Percentiles rank a stretch among this genome's conserved stretches.
phyloP scores from a whole-genome alignment of 805 yeast genomes.

The Diddensiella caesifluorescens region DNA sequence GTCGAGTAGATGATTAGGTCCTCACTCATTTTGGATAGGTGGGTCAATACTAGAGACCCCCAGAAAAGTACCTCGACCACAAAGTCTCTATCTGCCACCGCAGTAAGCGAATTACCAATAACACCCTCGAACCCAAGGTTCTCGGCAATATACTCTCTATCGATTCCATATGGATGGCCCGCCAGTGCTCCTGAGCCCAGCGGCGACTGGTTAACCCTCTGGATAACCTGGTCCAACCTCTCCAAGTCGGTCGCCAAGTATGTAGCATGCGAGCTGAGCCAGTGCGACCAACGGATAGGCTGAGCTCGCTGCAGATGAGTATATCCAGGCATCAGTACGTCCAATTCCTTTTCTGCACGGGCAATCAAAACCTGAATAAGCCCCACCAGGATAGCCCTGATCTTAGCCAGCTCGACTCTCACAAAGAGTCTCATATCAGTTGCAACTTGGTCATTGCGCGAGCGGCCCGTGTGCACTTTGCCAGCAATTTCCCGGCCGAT shows the following conservation, averaged over 20 bases:
- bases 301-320: conserved; percentile 98
- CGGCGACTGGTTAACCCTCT: conserved; percentile 82
- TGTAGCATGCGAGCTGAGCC: conserved; percentile 93
- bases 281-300: conserved; percentile 99
- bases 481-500: conserved; percentile 94
- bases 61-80: conserved; percentile 94
- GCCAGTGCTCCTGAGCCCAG: conserved; percentile 98
- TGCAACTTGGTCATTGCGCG: conserved; percentile 97
- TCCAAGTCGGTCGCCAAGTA: conserved; percentile 87
- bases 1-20: conserved; percentile 94
- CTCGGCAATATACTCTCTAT: conserved; percentile 80
- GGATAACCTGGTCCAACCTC: conserved; percentile 73
- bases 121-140: conserved; percentile 77
- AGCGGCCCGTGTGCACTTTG: conserved; percentile 98
- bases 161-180: conserved; percentile 99
- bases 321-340: conserved; percentile 96
- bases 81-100: conserved; percentile 96
- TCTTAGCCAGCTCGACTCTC: conserved; percentile 61
- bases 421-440: conserved; percentile 97
- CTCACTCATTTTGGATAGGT: conserved; percentile 88
- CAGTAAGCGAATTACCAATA: conserved; percentile 94
- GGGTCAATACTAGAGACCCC: conserved; percentile 93
- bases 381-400: conserved; percentile 51
- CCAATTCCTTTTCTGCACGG: conserved; percentile 83
- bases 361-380: conserved; percentile 61